These are phyloP conservation scores for Rhodocollybia butyracea DNA, from an alignment of 768 basidiomycete genomes.

Conservation along the genomic window DNA sequence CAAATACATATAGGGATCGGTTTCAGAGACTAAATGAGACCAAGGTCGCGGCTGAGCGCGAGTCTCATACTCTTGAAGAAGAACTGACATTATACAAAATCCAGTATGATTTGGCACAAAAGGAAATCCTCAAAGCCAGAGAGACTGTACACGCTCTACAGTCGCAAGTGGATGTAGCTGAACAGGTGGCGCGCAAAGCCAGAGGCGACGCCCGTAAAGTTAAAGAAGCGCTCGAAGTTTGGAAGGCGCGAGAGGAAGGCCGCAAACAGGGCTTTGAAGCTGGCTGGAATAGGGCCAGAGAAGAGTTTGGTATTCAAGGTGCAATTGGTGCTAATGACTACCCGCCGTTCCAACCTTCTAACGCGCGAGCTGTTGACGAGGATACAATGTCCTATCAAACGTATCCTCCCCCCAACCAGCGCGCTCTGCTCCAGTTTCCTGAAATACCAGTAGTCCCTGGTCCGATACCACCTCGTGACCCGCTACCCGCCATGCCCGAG, in stretches of 20 bases:
- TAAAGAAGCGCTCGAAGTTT: conserved; percentile 4
- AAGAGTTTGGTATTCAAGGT: conserved; percentile 1
- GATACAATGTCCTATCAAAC: conserved; percentile 3
- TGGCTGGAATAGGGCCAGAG: conserved; percentile 7
- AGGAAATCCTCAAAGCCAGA: conserved; percentile 4
- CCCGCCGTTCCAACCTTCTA: neutral
- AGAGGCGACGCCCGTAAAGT: conserved; percentile 6
- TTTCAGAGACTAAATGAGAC: neutral
- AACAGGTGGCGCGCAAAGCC: neutral
- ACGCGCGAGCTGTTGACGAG: neutral
- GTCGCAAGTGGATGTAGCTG: conserved; percentile 1
- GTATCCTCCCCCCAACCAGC: neutral
- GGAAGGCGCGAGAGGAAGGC: conserved; percentile 8
- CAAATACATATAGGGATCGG: neutral
- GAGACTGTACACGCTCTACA: neutral
- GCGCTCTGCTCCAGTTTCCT: neutral
- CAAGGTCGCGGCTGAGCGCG: neutral
- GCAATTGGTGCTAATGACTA: neutral
- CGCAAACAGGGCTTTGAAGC: conserved; percentile 6
- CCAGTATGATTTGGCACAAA: conserved; percentile 7
- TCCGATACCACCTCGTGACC: neutral
- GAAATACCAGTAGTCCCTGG: neutral
- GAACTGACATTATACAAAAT: conserved; percentile 5
- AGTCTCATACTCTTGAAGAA: conserved; percentile 2
- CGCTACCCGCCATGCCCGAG: neutral